phyloP scores from a whole-genome alignment of 257 asterid species.

The Orobanche coerulescens region DNA sequence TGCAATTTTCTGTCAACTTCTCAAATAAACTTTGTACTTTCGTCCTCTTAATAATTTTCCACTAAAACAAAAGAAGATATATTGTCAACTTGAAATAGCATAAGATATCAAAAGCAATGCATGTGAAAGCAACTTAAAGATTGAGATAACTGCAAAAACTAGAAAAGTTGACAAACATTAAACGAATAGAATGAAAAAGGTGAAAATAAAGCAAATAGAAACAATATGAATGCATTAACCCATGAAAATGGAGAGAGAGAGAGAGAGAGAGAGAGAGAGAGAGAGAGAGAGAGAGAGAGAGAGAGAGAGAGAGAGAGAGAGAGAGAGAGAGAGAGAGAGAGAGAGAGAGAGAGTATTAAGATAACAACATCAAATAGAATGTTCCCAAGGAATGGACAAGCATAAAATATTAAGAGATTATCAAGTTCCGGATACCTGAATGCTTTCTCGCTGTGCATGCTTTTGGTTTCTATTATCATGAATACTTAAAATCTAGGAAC shows the following conservation, averaged over 20 bases:
- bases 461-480: constrained; percentile 69
- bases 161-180: not conserved
- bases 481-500: constrained; percentile 61
- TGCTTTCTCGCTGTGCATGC: constrained; percentile 49
- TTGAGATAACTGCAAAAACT: not conserved
- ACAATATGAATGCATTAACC: constrained; percentile 3
- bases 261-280: too few relatives aligned
- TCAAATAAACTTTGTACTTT: not conserved
- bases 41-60: not conserved
- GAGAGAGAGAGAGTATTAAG: too few relatives aligned
- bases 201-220: not conserved
- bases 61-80: not conserved
- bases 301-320: too few relatives aligned
- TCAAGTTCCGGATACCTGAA: constrained; percentile 52
- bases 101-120: not conserved
- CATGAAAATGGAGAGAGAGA: too few relatives aligned
- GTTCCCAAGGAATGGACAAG: not conserved
- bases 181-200: not conserved
- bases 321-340: too few relatives aligned
- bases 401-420: constrained; percentile 5
- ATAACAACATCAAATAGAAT: not conserved
- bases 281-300: too few relatives aligned
- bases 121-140: not conserved
- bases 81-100: not conserved
- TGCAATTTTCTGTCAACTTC: not conserved